Percentiles rank a stretch among this genome's conserved stretches.
phyloP scores from a whole-genome alignment of 108 stramenopile species.

The Nitzschia inconspicua region DNA sequence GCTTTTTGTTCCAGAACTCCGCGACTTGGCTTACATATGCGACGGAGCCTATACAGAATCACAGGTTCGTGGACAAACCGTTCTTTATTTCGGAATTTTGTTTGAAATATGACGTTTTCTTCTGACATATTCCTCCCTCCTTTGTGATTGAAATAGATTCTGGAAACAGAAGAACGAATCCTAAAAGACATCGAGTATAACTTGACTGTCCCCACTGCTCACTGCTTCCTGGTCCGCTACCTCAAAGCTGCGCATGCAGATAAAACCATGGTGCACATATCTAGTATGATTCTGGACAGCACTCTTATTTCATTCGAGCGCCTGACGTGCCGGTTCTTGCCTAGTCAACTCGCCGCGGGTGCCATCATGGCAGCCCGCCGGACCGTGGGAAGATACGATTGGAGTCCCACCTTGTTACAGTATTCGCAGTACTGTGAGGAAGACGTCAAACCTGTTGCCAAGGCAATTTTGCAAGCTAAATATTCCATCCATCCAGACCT shows the following conservation, averaged over 20 bases:
- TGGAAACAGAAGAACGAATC: slow-evolving; percentile 91
- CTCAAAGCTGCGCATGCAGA: slow-evolving; percentile 91
- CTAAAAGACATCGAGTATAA: slow-evolving; percentile 77
- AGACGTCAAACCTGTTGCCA: slow-evolving; percentile 70
- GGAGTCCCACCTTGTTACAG: slow-evolving; percentile 84
- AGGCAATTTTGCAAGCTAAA: slow-evolving; percentile 40
- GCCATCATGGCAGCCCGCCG: slow-evolving; percentile 84
- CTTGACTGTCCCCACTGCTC: slow-evolving; percentile 86
- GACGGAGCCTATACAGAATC: slow-evolving; percentile 64
- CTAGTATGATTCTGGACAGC: slow-evolving; percentile 86
- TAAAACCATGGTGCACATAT: slow-evolving; percentile 78
- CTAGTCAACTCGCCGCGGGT: slow-evolving; percentile 86
- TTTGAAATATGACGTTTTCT: neutral
- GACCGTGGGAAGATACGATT: slow-evolving; percentile 67
- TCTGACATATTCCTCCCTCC: neutral
- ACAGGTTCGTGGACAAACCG: slow-evolving; percentile 23
- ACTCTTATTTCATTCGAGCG: slow-evolving; percentile 84
- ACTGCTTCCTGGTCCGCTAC: slow-evolving; percentile 88
- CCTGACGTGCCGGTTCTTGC: slow-evolving; percentile 66
- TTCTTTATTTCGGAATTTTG: neutral
- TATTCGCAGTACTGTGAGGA: slow-evolving; percentile 81
- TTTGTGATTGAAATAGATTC: slow-evolving; percentile 37
- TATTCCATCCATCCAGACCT: neutral
- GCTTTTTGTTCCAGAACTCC: slow-evolving; percentile 80
- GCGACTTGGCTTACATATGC: slow-evolving; percentile 80